Evolutionary conservation across 176 grass and related monocot species (phyloP).

Genomic region (Thinopyrum elongatum): DNA sequence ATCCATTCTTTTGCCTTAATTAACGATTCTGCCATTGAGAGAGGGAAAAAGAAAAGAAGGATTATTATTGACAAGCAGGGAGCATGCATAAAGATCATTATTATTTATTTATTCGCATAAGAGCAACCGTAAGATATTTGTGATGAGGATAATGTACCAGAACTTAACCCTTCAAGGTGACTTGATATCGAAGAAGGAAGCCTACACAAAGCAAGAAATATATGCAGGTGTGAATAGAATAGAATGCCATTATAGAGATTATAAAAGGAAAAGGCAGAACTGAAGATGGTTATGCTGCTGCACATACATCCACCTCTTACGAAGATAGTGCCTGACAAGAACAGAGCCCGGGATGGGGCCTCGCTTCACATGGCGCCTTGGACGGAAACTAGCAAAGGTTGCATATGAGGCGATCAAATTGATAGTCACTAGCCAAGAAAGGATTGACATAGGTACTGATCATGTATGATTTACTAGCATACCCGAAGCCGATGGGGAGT

Average conservation of each 20-base stretch:
- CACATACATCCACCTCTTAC: background rate
- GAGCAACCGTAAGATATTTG: background rate
- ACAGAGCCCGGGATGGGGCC: background rate
- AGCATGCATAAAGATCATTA: background rate
- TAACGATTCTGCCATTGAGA: background rate
- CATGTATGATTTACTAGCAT: background rate
- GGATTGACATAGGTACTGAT: background rate
- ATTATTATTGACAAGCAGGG: background rate
- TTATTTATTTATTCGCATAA: background rate
- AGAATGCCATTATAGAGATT: background rate
- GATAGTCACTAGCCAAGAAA: background rate
- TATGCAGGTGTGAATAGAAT: background rate
- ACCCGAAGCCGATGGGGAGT: constrained; percentile 1
- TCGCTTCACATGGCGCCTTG: background rate
- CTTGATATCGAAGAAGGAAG: background rate
- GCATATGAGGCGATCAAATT: background rate
- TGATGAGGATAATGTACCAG: background rate
- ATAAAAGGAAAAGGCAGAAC: background rate
- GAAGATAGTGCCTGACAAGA: constrained; percentile 1
- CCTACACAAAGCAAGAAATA: background rate
- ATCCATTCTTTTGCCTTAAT: background rate
- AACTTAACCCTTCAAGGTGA: background rate
- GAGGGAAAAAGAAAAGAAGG: background rate
- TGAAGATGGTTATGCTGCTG: background rate
- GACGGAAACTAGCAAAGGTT: background rate